Evolutionary conservation across 1,284 basidiomycete species (phyloP).

Genomic region (Psilocybe mexicana): DNA sequence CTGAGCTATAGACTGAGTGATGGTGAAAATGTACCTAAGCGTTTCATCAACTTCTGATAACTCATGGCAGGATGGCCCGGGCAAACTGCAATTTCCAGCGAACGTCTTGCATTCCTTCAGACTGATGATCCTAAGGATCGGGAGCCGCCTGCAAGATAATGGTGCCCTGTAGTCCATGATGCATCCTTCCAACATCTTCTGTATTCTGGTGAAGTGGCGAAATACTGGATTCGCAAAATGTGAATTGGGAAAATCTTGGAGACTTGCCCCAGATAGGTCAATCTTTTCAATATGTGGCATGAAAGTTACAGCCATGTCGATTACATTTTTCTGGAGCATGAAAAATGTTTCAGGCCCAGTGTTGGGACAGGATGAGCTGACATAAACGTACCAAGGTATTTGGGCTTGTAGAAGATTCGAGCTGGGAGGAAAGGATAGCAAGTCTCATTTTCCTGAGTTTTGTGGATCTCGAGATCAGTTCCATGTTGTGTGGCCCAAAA

Average conservation of each 20-base stretch:
- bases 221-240: too few relatives aligned
- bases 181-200: not conserved
- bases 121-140: too few relatives aligned
- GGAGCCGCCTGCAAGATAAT: not conserved
- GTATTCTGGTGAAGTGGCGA: too few relatives aligned
- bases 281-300: not conserved
- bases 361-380: too few relatives aligned
- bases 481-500: constrained; percentile 5
- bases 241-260: too few relatives aligned
- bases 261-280: not conserved
- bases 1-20: too few relatives aligned
- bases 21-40: too few relatives aligned
- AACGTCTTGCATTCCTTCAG: too few relatives aligned
- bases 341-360: not conserved
- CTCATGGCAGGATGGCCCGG: too few relatives aligned
- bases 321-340: not conserved
- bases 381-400: not conserved
- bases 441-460: not conserved
- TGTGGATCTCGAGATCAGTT: not conserved
- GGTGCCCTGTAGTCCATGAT: not conserved
- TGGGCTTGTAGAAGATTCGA: not conserved
- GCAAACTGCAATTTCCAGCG: too few relatives aligned
- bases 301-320: not conserved
- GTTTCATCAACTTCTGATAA: too few relatives aligned
- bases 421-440: not conserved